phyloP scores from a whole-genome alignment of 2,329 filamentous ascomycete species.

The Sporothrix curviconia region DNA sequence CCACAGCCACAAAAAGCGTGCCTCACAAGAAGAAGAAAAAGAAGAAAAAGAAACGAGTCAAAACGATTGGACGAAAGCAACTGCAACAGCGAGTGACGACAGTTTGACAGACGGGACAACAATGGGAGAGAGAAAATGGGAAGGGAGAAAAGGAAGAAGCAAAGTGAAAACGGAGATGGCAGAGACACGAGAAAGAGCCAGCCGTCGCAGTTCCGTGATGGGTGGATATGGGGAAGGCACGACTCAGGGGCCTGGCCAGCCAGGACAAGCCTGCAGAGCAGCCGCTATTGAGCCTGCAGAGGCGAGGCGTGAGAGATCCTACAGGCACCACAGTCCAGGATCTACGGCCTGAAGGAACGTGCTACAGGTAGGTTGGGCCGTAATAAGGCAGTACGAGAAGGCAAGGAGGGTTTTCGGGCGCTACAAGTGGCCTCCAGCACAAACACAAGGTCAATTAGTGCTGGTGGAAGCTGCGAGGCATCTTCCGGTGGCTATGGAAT shows the following conservation, averaged over 20 bases:
- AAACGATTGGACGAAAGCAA: conserved; percentile 34
- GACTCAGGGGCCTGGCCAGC: conserved; percentile 11
- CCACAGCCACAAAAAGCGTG: not conserved
- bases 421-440: too few relatives aligned
- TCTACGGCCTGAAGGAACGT: not conserved
- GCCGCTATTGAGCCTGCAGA: too few relatives aligned
- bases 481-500: too few relatives aligned
- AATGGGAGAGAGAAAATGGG: not conserved
- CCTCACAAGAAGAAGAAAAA: not conserved
- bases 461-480: too few relatives aligned
- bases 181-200: conserved; percentile 5
- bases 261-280: not conserved
- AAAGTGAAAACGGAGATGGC: not conserved
- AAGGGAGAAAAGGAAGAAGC: conserved; percentile 20
- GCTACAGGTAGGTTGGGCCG: not conserved
- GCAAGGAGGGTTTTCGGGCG: too few relatives aligned
- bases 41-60: conserved; percentile 17
- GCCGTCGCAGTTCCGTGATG: not conserved
- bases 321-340: not conserved
- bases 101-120: conserved; percentile 20
- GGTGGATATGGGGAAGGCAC: conserved; percentile 12
- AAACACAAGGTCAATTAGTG: too few relatives aligned
- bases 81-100: conserved; percentile 55
- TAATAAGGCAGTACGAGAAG: not conserved
- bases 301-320: not conserved